These are phyloP conservation scores for Yamadazyma sp. DNA, from an alignment of 1,139 yeast genomes.

Conservation along the genomic window DNA sequence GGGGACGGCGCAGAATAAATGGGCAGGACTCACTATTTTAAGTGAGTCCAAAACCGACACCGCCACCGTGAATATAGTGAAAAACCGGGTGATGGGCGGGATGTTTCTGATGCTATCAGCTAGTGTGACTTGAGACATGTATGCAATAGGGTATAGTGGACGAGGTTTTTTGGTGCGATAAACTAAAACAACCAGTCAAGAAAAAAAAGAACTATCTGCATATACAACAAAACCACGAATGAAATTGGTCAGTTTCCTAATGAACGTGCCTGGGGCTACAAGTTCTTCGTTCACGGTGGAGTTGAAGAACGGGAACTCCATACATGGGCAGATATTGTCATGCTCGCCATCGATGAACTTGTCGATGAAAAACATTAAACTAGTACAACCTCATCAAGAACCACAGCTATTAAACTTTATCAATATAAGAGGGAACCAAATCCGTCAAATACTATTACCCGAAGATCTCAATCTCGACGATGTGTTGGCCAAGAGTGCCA, in stretches of 20 bases:
- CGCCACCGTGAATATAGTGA: conserved; percentile 37
- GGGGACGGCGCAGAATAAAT: conserved; percentile 6
- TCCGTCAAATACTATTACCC: conserved; percentile 82
- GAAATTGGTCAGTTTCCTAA: conserved; percentile 66
- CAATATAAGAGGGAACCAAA: conserved; percentile 87
- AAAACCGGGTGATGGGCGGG: conserved; percentile 50
- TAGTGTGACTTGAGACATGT: conserved; percentile 15
- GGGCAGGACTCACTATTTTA: conserved; percentile 15
- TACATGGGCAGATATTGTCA: conserved; percentile 57
- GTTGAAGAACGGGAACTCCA: conserved; percentile 73
- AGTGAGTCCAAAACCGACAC: conserved; percentile 28
- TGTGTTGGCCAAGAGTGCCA: conserved; percentile 50
- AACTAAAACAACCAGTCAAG: no score
- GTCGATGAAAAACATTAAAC: conserved; percentile 76
- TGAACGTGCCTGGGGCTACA: conserved; percentile 67
- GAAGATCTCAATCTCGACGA: conserved; percentile 84
- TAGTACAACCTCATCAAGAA: conserved; percentile 70
- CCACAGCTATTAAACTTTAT: conserved; percentile 76
- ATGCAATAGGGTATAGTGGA: not conserved
- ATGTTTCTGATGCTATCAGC: conserved; percentile 34
- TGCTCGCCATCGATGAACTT: conserved; percentile 95
- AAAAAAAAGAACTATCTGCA: not conserved
- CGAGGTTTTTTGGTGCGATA: not conserved
- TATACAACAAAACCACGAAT: conserved; percentile 16
- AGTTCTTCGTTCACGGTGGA: conserved; percentile 91